These are phyloP conservation scores for Hypoxylon sp. DNA, from an alignment of 2,329 filamentous ascomycete genomes.

Conservation along the genomic window DNA sequence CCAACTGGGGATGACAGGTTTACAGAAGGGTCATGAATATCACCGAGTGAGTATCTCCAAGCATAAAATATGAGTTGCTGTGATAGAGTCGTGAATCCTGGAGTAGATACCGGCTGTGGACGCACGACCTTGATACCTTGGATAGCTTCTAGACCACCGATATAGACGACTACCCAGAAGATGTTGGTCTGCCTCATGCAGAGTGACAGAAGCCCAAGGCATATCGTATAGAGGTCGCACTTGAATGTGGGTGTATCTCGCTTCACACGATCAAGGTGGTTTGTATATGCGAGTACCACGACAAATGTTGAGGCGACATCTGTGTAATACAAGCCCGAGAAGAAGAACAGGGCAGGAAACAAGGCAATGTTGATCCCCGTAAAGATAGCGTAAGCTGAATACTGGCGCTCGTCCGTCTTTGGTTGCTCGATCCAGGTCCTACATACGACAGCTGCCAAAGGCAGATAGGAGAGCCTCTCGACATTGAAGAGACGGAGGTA, in stretches of 20 bases:
- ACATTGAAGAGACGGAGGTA: conserved; percentile 60
- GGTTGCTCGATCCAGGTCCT: conserved; percentile 54
- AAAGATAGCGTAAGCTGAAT: conserved; percentile 59
- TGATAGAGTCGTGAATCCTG: conserved; percentile 44
- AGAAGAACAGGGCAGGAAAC: conserved; percentile 94
- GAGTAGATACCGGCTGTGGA: conserved; percentile 44
- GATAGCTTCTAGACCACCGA: conserved; percentile 68
- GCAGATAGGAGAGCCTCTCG: conserved; percentile 52
- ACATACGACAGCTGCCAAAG: conserved; percentile 58
- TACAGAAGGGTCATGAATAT: conserved; percentile 63
- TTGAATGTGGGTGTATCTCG: conserved; percentile 43
- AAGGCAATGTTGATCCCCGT: conserved; percentile 80
- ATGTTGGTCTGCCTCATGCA: conserved; percentile 93
- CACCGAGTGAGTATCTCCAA: conserved; percentile 57
- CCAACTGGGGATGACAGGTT: conserved; percentile 58
- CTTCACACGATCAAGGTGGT: conserved; percentile 58
- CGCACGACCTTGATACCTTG: conserved; percentile 58
- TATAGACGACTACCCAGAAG: conserved; percentile 88
- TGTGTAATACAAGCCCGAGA: conserved; percentile 93
- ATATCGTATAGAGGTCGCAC: conserved; percentile 56
- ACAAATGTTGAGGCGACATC: conserved; percentile 83
- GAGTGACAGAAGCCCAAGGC: conserved; percentile 71
- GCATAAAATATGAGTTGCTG: conserved; percentile 50
- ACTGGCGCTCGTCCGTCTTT: conserved; percentile 24
- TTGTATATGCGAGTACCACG: conserved; percentile 74